Conservation (phyloP, 306 rosid genomes). For the Trifolium fragiferum region DNA sequence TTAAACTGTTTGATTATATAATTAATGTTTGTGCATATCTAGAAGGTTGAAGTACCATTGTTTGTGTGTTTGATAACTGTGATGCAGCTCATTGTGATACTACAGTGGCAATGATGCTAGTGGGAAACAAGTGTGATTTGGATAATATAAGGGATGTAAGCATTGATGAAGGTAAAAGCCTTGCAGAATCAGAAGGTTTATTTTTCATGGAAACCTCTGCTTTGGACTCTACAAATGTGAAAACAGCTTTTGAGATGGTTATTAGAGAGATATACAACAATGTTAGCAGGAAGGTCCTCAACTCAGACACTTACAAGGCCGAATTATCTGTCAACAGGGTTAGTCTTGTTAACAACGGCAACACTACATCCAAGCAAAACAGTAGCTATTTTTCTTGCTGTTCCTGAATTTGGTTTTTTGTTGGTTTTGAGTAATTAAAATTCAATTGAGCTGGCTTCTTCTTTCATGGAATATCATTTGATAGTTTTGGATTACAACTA, state of each 20-base stretch:
- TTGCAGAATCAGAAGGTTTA: slow-evolving; percentile 90
- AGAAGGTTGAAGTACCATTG: background rate
- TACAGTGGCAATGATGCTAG: slow-evolving; percentile 87
- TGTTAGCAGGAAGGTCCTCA: slow-evolving; percentile 90
- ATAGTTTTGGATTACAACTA: slow-evolving; percentile 41
- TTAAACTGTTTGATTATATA: background rate
- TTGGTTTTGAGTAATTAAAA: slow-evolving; percentile 41
- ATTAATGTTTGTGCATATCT: background rate
- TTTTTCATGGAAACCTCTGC: slow-evolving; percentile 99
- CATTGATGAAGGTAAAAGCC: slow-evolving; percentile 84
- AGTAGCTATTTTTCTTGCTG: slow-evolving; percentile 74
- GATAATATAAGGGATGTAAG: slow-evolving; percentile 81
- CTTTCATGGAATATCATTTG: slow-evolving; percentile 38
- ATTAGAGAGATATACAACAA: slow-evolving; percentile 87
- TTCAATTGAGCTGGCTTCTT: slow-evolving; percentile 41
- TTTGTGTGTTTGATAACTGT: slow-evolving; percentile 26
- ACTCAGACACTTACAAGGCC: slow-evolving; percentile 90
- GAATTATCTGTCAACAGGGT: slow-evolving; percentile 90
- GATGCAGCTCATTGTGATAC: slow-evolving; percentile 92
- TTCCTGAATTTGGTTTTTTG: slow-evolving; percentile 53
- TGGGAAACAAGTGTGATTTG: slow-evolving; percentile 89
- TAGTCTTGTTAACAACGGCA: slow-evolving; percentile 75
- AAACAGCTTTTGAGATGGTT: slow-evolving; percentile 83
- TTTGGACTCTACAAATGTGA: slow-evolving; percentile 82
- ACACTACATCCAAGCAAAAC: slow-evolving; percentile 60